These are phyloP conservation scores for Chrysanthemum lavandulifolium DNA, from an alignment of 129 eudicot species.

Conservation along the genomic window DNA sequence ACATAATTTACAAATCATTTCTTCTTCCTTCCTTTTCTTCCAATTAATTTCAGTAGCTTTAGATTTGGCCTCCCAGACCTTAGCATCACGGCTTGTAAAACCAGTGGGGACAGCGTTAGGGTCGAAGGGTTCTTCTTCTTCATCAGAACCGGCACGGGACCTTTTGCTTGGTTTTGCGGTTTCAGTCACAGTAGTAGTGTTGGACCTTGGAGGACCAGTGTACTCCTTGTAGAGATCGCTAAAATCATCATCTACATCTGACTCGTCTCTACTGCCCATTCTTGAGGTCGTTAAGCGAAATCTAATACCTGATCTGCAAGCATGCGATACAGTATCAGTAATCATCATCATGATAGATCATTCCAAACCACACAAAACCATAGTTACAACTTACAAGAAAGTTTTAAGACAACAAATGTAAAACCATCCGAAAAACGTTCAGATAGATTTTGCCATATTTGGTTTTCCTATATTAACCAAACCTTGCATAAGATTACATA, in stretches of 20 bases:
- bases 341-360: conserved; percentile 3
- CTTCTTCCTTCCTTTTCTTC: conserved; percentile 98
- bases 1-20: conserved; percentile 94
- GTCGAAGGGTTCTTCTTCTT: conserved; percentile 78
- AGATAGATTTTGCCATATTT: no score
- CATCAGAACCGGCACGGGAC: conserved; percentile 76
- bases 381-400: background rate
- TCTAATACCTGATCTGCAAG: conserved; percentile 25
- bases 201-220: conserved; percentile 82
- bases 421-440: background rate
- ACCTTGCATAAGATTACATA: background rate
- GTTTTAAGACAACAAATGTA: background rate
- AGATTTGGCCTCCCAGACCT: conserved; percentile 98
- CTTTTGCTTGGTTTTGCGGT: conserved; percentile 49
- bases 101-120: conserved; percentile 99
- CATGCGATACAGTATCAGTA: conserved; percentile 5
- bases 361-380: background rate
- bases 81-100: conserved; percentile 98
- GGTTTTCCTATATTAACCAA: no score
- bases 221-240: conserved; percentile 93
- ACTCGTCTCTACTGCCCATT: conserved; percentile 67
- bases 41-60: conserved; percentile 98
- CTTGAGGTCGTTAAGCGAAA: conserved; percentile 5
- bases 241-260: conserved; percentile 88
- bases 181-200: conserved; percentile 40